phyloP scores from a whole-genome alignment of 306 rosid species.

The Senna tora region DNA sequence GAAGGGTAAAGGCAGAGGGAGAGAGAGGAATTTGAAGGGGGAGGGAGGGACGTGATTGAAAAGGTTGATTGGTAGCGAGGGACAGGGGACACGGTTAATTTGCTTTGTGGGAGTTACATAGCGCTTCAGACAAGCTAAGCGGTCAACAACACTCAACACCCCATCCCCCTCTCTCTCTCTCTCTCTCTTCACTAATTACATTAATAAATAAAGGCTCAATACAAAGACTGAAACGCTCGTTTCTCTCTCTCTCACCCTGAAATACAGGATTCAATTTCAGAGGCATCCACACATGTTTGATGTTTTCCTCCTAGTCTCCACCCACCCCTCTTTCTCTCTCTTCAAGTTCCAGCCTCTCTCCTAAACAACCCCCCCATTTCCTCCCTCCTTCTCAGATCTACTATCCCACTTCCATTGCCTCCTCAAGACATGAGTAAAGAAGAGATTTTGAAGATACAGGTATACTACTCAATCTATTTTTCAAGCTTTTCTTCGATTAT shows the following conservation, averaged over 20 bases:
- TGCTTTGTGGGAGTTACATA: conserved; percentile 21
- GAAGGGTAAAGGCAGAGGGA: not conserved
- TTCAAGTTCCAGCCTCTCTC: conserved; percentile 37
- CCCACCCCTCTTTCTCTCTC: conserved; percentile 27
- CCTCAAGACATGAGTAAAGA: conserved; percentile 83
- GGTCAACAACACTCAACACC: too few relatives aligned
- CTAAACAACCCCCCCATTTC: conserved; percentile 42
- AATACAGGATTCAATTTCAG: conserved; percentile 41
- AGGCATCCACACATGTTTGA: conserved; percentile 5
- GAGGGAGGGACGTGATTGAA: too few relatives aligned
- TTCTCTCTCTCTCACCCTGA: conserved; percentile 41
- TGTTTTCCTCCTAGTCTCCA: conserved; percentile 36
- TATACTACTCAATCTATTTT: too few relatives aligned
- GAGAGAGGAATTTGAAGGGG: not conserved
- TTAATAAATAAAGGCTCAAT: conserved; percentile 52
- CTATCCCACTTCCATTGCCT: conserved; percentile 32
- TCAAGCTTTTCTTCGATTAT: too few relatives aligned
- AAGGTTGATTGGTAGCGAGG: conserved; percentile 34
- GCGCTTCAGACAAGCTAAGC: not conserved
- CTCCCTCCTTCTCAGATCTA: conserved; percentile 59
- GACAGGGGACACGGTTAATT: conserved; percentile 34
- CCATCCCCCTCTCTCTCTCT: too few relatives aligned
- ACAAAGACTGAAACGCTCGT: conserved; percentile 35
- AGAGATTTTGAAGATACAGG: conserved; percentile 97
- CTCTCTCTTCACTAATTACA: conserved; percentile 30